A percentile compares a stretch with the other conserved stretches of the same genome.
phyloP scores from a whole-genome alignment of 1,284 basidiomycete species.

The Ustilago trichophora region DNA sequence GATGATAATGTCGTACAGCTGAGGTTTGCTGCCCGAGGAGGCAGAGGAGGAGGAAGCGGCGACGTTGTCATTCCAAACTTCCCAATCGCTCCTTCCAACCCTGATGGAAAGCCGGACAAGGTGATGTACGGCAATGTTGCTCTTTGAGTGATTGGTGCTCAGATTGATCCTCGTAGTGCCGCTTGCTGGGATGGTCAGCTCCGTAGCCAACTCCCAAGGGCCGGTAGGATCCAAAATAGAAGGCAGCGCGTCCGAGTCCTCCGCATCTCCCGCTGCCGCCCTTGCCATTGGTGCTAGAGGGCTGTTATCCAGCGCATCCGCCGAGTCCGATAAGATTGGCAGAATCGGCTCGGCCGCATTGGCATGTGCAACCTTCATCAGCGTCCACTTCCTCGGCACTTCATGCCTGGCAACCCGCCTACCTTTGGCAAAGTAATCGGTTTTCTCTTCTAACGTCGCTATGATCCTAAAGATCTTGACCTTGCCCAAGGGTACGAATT shows the following conservation, averaged over 20 bases:
- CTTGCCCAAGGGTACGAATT: constrained; percentile 83
- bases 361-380: constrained; percentile 74
- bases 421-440: constrained; percentile 68
- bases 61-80: constrained; percentile 5
- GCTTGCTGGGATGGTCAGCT: constrained; percentile 59
- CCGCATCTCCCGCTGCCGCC: constrained; percentile 47
- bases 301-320: constrained; percentile 67
- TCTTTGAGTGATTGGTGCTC: constrained; percentile 82
- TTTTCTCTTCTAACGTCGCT: constrained; percentile 79
- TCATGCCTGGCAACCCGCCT: constrained; percentile 79
- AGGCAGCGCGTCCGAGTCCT: constrained; percentile 41
- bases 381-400: constrained; percentile 74
- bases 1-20: constrained; percentile 84
- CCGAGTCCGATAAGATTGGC: constrained; percentile 73
- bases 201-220: constrained; percentile 71
- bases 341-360: constrained; percentile 73
- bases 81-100: constrained; percentile 72
- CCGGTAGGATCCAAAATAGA: constrained; percentile 70
- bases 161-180: constrained; percentile 73
- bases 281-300: constrained; percentile 67
- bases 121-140: constrained; percentile 83
- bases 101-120: constrained; percentile 83
- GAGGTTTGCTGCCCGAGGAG: constrained; percentile 10
- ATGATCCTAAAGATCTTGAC: constrained; percentile 82
- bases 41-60: constrained; percentile 1